Base-by-base conservation (phyloP, 2,329 filamentous ascomycete genomes). In the Fusarium pseudocircinatum region DNA sequence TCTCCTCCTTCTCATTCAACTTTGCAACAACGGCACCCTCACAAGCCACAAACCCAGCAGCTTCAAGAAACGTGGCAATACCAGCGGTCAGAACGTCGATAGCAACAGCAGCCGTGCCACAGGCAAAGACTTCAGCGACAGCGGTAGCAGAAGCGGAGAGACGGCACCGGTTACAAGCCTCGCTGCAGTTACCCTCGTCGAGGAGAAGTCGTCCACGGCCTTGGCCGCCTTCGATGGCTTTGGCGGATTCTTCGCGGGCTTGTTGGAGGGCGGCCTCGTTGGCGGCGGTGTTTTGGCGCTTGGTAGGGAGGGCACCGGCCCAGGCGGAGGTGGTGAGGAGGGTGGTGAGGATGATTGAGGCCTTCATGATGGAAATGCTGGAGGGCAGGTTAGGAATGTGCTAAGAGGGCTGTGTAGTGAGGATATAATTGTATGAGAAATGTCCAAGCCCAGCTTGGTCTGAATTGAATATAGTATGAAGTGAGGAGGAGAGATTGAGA, bases 391-490 rank as follows among this genome's bases (percentile, higher is more conserved):
- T 32, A 49, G 46, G 9, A 2, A 6, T 32, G 7, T 18, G 26
- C 14, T 28, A 14, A 4, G n/a, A 7, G 12, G 7, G 12, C 0
- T n/a, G 2, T 6, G 10, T 9, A 2, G 0, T 30, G 7, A 9
- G 15, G 8, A 2, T 8, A 3, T 52, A 20, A n/a, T 36, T 34
- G n/a, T 36, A 0, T 7, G 1, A 8, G 6, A 6, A 2, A 1
- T 3, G 13, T 22, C 22, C 32, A 53, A 53, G 49, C 26, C 49
- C 32, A 26, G 32, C 49, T 37, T 53, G 49, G 26, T 37, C 1
- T 26, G 14, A 37, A 12, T 3, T 22, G 9, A 9, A 2, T 16
- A 2, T 1, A 3, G 10, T 7, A 1, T 22, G 2, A 16, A 26
- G 2, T 8, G 4, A 15, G 4, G 9, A 16, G 6, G 8, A 22